Percentiles rank a stretch among this genome's conserved stretches.
phyloP scores from a whole-genome alignment of 2,329 filamentous ascomycete genomes.

The Xylariaceae sp. region DNA sequence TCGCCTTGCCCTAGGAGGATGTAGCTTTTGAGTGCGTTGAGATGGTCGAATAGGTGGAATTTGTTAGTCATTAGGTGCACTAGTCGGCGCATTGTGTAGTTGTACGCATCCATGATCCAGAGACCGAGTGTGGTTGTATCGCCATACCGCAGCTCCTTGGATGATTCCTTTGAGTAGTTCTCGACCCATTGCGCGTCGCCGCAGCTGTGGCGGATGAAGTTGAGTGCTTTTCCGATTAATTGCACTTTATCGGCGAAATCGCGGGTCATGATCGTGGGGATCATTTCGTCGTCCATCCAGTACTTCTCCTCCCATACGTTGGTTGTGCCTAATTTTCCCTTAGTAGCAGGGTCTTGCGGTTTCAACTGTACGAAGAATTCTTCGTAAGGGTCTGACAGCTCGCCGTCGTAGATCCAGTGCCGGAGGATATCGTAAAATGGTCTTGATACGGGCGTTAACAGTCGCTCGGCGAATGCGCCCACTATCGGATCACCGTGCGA shows the following conservation, averaged over 20 bases:
- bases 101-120: slow-evolving; percentile 96
- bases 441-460: slow-evolving; percentile 81
- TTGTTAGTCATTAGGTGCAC: slow-evolving; percentile 93
- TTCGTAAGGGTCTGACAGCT: slow-evolving; percentile 90
- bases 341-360: slow-evolving; percentile 49
- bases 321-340: slow-evolving; percentile 61
- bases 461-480: slow-evolving; percentile 83
- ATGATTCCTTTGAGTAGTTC: slow-evolving; percentile 87
- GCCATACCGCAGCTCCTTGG: slow-evolving; percentile 87
- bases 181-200: slow-evolving; percentile 94
- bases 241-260: slow-evolving; percentile 97
- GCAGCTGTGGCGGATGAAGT: slow-evolving; percentile 96
- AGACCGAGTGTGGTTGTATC: slow-evolving; percentile 88
- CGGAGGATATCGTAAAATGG: slow-evolving; percentile 97
- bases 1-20: slow-evolving; percentile 93
- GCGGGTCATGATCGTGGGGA: slow-evolving; percentile 87
- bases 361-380: slow-evolving; percentile 96
- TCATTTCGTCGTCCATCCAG: slow-evolving; percentile 77
- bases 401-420: slow-evolving; percentile 97
- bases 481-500: slow-evolving; percentile 96
- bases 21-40: slow-evolving; percentile 90
- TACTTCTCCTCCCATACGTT: slow-evolving; percentile 99
- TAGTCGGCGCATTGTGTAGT: slow-evolving; percentile 93
- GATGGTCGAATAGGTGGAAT: slow-evolving; percentile 90
- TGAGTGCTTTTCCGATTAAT: slow-evolving; percentile 93